Base-by-base conservation (phyloP, 352 stramenopile genomes). In the Peronospora tabacina region DNA sequence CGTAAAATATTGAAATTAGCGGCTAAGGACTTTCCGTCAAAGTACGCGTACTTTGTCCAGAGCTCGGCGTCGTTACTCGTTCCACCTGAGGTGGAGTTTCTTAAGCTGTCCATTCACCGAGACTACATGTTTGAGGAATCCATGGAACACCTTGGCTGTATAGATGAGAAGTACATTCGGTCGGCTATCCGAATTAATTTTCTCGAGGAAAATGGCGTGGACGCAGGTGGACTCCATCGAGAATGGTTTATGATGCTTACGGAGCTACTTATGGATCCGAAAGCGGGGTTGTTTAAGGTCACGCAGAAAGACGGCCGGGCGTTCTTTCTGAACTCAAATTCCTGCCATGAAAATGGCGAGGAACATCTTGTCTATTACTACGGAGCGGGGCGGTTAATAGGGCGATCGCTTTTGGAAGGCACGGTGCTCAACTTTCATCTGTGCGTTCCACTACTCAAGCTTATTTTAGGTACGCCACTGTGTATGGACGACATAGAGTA, bases 391-490 rank as follows among this genome's bases (percentile, higher is more conserved):
- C 61, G 79, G 0, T 37, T 90, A 1, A 34, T 94, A 0, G 80
- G 82, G 0, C 63, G 78, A 2, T 68, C 75, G 17, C 55, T 89
- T 22, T 47, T 90, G 1, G 96, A 98, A 57, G 82, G 90, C 29
- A 94, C 98, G 45, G 72, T 98, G 17, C 84, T 98, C 0, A 78
- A 85, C 40, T 95, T 95, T 35, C 95, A 98, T 58, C 78, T 99
- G 62, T 87, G 93, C 2, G 66, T 94, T 13, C 89, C 96, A 22
- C 65, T 99, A 32, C 97, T 98, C 63, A 99, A 99, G 72, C 86
- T 98, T 52, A 87, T 99, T 26, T 66, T 98, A 12, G 94, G 89
- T 0, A 97, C 91, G 48, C 96, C 96, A 3, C 72, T 98, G 40
- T 89, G 78, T 11, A 87, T 98, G 20, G 74, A 87, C 16, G 95